Conservation (phyloP, 108 stramenopile species). For the Thalassiosira profunda region DNA sequence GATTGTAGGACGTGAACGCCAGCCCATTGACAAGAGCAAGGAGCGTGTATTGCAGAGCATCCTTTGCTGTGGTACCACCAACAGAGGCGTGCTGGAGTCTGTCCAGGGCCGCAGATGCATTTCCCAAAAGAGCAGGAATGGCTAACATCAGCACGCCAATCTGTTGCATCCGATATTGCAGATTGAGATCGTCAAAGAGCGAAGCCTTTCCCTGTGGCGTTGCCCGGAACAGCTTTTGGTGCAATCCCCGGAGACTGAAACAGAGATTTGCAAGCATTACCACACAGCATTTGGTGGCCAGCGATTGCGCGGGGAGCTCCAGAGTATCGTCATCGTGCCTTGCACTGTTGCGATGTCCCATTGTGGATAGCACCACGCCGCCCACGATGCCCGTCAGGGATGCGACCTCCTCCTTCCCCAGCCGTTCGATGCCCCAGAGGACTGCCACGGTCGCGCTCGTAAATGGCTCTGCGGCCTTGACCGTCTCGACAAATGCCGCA, state of each 20-base stretch:
- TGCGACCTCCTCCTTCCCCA: constrained; percentile 49
- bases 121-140: constrained; percentile 40
- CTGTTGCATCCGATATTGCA: constrained; percentile 89
- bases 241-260: constrained; percentile 86
- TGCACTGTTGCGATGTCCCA: constrained; percentile 40
- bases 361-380: constrained; percentile 73
- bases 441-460: constrained; percentile 76
- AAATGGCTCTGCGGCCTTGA: constrained; percentile 90
- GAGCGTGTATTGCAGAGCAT: constrained; percentile 18
- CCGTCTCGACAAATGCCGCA: constrained; percentile 85
- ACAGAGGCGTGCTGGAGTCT: not conserved
- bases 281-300: constrained; percentile 40
- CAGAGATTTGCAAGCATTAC: constrained; percentile 84
- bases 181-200: constrained; percentile 66
- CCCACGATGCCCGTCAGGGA: constrained; percentile 63
- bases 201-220: constrained; percentile 49
- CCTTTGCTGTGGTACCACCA: not conserved
- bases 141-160: constrained; percentile 55
- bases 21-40: constrained; percentile 70
- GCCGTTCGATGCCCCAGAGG: constrained; percentile 66
- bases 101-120: not conserved
- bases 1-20: constrained; percentile 82
- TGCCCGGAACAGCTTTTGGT: constrained; percentile 82
- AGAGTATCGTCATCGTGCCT: not conserved
- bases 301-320: constrained; percentile 16